Evolutionary conservation across 2,329 filamentous ascomycete species (phyloP), one percentile per base, ranked within the genome.

Genomic region (Xylaria sp.): DNA sequence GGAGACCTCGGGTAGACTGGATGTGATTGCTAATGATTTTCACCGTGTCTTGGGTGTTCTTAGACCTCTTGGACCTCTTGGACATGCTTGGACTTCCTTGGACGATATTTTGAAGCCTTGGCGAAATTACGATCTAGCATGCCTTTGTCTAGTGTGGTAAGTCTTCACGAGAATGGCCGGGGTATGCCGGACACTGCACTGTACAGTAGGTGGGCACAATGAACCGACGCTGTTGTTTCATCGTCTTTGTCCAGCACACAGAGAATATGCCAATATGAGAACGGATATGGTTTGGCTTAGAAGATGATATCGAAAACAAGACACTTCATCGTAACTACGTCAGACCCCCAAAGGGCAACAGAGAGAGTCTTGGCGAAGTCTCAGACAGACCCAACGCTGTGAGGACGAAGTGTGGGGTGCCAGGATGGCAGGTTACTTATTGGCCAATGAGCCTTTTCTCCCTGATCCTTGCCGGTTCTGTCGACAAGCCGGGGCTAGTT

Each of bases 71-170:
- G 60, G 12, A 20, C 10, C 32, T 34, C 60, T 65, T 64, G 55
- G 55, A 48, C 13, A 34, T 36, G 23, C 48, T 48, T 57, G 32
- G 62, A 13, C 25, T n/a, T 50, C 20, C 60, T 57, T 63, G 32
- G 52, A 25, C 41, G 20, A 43, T 39, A 10, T 23, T 56, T 62
- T 34, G 41, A 57, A 25, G 41, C 48, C 65, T 68, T 65, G 65
- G 65, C 65, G 15, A 48, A 36, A 56, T 23, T 23, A 52, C 6
- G 52, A 39, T 43, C 34, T 56, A 39, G 32, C 15, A 23, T 23
- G 20, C n/a, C 13, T 60, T 45, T 12, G 43, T 56, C 32, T 56
- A 39, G 23, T 56, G 53, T 56, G 34, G 20, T 41, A 20, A 57
- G 18, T 39, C 20, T 50, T 57, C 32, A 58, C 32, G 23, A 34